These are phyloP conservation scores for Phytophthora cactorum DNA, from an alignment of 352 stramenopile species.

Conservation along the genomic window DNA sequence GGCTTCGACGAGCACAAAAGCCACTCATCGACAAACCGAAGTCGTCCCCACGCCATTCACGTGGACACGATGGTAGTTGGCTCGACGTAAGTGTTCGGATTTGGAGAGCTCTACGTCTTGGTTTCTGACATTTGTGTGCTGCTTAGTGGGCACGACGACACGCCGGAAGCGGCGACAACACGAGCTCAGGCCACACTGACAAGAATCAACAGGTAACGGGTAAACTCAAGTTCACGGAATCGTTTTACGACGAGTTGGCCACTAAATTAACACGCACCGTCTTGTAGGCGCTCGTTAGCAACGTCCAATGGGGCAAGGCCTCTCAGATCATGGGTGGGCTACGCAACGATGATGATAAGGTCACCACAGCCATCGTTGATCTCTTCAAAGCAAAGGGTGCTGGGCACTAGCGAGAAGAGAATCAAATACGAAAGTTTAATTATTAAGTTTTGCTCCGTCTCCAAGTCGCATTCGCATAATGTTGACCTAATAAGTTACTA, in stretches of 20 bases:
- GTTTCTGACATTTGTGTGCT: slow-evolving; percentile 5
- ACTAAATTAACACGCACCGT: slow-evolving; percentile 12
- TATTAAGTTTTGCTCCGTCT: slow-evolving; percentile 21
- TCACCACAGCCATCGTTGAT: slow-evolving; percentile 63
- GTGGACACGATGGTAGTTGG: slow-evolving; percentile 34
- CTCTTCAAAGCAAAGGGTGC: slow-evolving; percentile 46
- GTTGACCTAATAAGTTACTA: background rate
- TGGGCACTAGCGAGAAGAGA: slow-evolving; percentile 2
- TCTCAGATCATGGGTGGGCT: slow-evolving; percentile 69
- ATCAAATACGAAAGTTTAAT: background rate
- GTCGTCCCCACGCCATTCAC: slow-evolving; percentile 20
- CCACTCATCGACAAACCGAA: slow-evolving; percentile 25
- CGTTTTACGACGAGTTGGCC: background rate
- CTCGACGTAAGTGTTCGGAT: slow-evolving; percentile 37
- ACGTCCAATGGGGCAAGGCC: slow-evolving; percentile 63
- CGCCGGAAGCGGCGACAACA: slow-evolving; percentile 42
- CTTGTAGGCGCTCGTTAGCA: slow-evolving; percentile 38
- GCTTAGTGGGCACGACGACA: slow-evolving; percentile 59
- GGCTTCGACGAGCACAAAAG: slow-evolving; percentile 32
- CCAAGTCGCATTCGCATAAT: background rate
- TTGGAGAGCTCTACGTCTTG: slow-evolving; percentile 2
- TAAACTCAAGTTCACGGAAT: slow-evolving; percentile 5
- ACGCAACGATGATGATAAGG: slow-evolving; percentile 51
- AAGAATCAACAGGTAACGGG: slow-evolving; percentile 33
- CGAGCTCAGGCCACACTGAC: slow-evolving; percentile 28